Evolutionary conservation across 306 rosid genomes (phyloP).

Genomic region (Alnus glutinosa): DNA sequence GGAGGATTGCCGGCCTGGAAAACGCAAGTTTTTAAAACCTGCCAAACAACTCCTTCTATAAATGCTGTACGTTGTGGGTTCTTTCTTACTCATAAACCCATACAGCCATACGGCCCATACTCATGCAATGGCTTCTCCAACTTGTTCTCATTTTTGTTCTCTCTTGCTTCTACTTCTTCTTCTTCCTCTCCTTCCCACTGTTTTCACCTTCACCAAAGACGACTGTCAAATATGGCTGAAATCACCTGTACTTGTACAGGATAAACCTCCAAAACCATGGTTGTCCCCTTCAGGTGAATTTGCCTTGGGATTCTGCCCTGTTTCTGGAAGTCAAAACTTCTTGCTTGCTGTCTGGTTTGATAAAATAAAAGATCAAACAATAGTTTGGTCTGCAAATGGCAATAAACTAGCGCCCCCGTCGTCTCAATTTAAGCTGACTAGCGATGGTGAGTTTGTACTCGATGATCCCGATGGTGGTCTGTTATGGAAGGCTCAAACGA

Average conservation of each 20-base stretch:
- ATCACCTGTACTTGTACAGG: background rate
- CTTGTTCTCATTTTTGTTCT: background rate
- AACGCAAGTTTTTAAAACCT: background rate
- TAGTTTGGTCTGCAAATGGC: slow-evolving; percentile 38
- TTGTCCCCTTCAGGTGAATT: slow-evolving; percentile 15
- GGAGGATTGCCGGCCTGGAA: background rate
- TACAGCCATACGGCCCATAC: background rate
- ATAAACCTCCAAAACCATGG: background rate
- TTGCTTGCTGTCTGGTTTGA: slow-evolving; percentile 30
- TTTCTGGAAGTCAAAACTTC: background rate
- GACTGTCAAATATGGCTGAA: background rate
- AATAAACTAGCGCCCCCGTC: slow-evolving; percentile 18
- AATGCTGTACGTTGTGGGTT: background rate
- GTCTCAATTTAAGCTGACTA: slow-evolving; percentile 19
- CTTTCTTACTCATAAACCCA: background rate
- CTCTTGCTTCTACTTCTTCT: background rate
- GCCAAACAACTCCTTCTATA: background rate
- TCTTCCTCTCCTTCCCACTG: background rate
- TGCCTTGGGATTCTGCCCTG: slow-evolving; percentile 13
- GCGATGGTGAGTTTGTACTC: slow-evolving; percentile 5
- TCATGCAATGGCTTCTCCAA: background rate
- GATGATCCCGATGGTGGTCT: slow-evolving; percentile 1
- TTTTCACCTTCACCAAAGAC: background rate
- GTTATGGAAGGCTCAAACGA: slow-evolving; percentile 12
- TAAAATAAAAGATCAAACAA: slow-evolving; percentile 12